phyloP scores from a whole-genome alignment of 148 eudicot species.

The Camellia japonica region DNA sequence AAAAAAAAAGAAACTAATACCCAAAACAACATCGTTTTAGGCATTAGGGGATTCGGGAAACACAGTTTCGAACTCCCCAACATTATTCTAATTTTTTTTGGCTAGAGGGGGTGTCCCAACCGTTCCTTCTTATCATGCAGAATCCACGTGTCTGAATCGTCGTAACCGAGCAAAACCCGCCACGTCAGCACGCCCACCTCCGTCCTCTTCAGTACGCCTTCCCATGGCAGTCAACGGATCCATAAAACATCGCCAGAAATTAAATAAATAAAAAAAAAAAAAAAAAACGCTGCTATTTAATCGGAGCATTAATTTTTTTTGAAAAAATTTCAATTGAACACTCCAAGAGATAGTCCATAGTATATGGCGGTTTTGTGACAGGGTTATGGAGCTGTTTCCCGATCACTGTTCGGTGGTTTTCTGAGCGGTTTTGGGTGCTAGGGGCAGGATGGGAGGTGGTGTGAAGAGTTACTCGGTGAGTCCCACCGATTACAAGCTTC shows the following conservation, averaged over 20 bases:
- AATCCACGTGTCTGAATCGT: constrained; percentile 6
- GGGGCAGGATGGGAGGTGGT: constrained; percentile 39
- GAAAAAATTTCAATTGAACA: not conserved
- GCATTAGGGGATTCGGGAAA: too few relatives aligned
- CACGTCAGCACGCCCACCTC: not conserved
- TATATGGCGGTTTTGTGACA: not conserved
- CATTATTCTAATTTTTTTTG: too few relatives aligned
- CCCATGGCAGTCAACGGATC: constrained; percentile 3
- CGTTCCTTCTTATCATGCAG: not conserved
- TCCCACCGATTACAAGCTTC: constrained; percentile 62
- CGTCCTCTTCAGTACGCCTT: not conserved
- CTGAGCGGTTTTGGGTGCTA: constrained; percentile 9
- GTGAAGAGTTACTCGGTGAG: constrained; percentile 51
- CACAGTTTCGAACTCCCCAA: too few relatives aligned
- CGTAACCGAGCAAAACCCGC: not conserved
- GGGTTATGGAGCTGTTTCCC: not conserved
- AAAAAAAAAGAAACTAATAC: too few relatives aligned
- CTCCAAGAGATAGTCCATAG: not conserved
- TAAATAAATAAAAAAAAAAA: not conserved
- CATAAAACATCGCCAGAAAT: not conserved
- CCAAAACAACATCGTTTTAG: too few relatives aligned
- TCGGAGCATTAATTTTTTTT: not conserved
- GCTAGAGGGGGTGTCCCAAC: too few relatives aligned
- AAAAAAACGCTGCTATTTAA: constrained; percentile 9
- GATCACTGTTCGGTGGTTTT: constrained; percentile 1